Evolutionary conservation across 1,284 basidiomycete species (phyloP).

Genomic region (Trametes hirsuta): DNA sequence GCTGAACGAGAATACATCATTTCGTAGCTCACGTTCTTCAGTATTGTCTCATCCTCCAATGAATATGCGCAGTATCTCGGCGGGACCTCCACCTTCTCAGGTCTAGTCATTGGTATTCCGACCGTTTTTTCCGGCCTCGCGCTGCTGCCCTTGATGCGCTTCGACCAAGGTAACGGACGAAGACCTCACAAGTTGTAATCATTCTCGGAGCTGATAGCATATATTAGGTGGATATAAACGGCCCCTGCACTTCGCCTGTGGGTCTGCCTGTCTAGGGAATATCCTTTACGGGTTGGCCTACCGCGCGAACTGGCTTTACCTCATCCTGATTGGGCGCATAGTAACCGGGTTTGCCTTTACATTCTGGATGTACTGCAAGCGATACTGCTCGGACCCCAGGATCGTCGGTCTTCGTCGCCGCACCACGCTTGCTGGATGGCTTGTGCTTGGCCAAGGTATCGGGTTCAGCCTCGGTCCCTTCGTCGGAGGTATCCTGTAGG

Average conservation of each 20-base stretch:
- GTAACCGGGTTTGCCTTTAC: conserved; percentile 51
- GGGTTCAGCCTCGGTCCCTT: conserved; percentile 72
- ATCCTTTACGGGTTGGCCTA: conserved; percentile 51
- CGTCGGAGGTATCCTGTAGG: conserved; percentile 56
- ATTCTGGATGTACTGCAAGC: conserved; percentile 57
- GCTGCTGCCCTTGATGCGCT: conserved; percentile 58
- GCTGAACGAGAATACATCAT: neutral
- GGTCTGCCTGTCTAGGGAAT: conserved; percentile 45
- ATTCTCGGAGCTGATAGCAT: neutral
- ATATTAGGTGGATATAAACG: conserved; percentile 52
- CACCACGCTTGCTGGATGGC: conserved; percentile 64
- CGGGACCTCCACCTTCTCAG: conserved; percentile 67
- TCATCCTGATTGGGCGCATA: conserved; percentile 52
- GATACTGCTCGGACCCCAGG: conserved; percentile 66
- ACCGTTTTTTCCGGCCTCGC: conserved; percentile 60
- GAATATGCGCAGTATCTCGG: conserved; percentile 65
- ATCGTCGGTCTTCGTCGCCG: conserved; percentile 67
- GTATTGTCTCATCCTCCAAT: conserved; percentile 68
- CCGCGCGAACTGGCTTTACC: conserved; percentile 47
- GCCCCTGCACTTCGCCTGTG: conserved; percentile 49
- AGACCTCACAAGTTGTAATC: too few relatives aligned
- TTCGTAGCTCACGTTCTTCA: conserved; percentile 65
- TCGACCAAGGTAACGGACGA: conserved; percentile 52
- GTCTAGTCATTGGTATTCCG: conserved; percentile 70
- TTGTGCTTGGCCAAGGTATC: conserved; percentile 64